Conservation (phyloP, 208 protist species). For the Acanthamoeba royreba region DNA sequence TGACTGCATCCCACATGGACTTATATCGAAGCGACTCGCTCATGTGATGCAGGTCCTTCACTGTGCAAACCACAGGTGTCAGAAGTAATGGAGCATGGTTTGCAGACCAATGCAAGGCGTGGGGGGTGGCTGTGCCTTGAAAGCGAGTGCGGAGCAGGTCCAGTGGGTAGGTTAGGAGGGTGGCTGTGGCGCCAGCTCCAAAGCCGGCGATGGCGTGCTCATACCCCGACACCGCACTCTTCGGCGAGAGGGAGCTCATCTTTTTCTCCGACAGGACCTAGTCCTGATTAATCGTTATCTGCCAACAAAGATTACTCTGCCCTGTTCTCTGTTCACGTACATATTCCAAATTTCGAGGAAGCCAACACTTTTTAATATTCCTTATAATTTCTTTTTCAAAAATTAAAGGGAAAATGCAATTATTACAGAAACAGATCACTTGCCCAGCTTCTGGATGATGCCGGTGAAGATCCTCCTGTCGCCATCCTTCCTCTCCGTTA, state of each 20-base stretch:
- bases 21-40: not conserved
- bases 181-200: not conserved
- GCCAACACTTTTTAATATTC: too few species aligned
- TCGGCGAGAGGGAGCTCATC: not conserved
- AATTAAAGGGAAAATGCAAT: too few species aligned
- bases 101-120: not conserved
- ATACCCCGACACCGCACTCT: not conserved
- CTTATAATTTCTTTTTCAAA: too few species aligned
- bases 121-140: not conserved
- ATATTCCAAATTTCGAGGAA: too few species aligned
- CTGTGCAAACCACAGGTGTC: not conserved
- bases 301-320: too few species aligned
- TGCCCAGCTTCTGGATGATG: conserved; percentile 26
- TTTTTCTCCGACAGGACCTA: too few species aligned
- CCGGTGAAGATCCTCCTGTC: conserved; percentile 39
- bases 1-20: not conserved
- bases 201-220: conserved; percentile 1
- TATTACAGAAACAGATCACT: too few species aligned
- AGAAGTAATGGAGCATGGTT: not conserved
- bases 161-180: not conserved
- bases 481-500: conserved; percentile 39
- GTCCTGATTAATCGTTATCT: too few species aligned
- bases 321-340: too few species aligned
- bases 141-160: not conserved
- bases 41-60: not conserved